Base-by-base conservation (phyloP, 805 yeast genomes). In the Candida coquimbonensis region DNA sequence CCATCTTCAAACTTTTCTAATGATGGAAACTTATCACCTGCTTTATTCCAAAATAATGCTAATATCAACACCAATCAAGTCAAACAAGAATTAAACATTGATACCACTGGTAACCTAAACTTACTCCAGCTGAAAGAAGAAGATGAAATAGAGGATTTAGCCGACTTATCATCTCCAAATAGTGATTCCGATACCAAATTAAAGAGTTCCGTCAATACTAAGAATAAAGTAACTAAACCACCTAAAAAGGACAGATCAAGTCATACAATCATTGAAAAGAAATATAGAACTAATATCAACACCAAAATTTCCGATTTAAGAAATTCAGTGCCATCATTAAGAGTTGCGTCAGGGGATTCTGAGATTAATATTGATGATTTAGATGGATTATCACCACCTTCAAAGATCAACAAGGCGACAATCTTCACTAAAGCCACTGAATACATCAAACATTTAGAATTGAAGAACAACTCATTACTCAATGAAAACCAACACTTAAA, bases 191-290 rank as follows among this genome's bases (percentile, higher is more conserved):
- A 29, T 29, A 11, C 12, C 13, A 29, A 29, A 29, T 11, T 29
- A 9, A 29, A 29, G 13, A 29, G 13, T 9, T 29, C 31, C 6
- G 13, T 12, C 12, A 29, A 29, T 29, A 29, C 39, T 9, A 32
- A 41, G 31, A 44, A 51, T 40, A 55, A 50, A 39, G 60, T 69
- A 17, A 43, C 67, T 6, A 78, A 77, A 53, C 75, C 78, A 53
- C 75, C 78, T 5, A 71, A 66, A 49, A 70, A 69, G 48, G 75
- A 74, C 45, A 75, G 82, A 63, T 72, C 81, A 1, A 75, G 87
- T 8, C 95, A 86, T 64, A 86, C 85, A 57, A 78, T 83, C 71
- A 81, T 86, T 53, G 95, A 87, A 60, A 85, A 85, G 65, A 81
- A 83, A 57, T 87, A 87, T 63, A 65, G 95, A 53, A 81, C 86